A percentile compares a stretch with the other conserved stretches of the same genome.
Conservation (phyloP, 352 stramenopile species). For the Thalassiosira oceanica region DNA sequence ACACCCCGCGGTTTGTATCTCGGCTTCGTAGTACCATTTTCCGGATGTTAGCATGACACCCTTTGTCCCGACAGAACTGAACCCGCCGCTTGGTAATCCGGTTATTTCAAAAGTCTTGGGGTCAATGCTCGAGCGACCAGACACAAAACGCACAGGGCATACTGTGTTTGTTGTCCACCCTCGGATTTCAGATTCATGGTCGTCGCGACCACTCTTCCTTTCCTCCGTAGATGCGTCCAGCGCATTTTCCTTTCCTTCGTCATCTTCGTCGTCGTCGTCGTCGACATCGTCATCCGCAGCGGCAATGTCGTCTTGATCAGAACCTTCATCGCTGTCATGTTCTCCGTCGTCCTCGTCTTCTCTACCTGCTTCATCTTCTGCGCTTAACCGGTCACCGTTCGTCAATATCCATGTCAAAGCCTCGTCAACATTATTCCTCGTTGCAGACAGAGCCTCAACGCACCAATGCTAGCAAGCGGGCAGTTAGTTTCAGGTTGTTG, state of each 20-base stretch:
- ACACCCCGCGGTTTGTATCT: conserved; percentile 78
- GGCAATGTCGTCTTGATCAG: conserved; percentile 44
- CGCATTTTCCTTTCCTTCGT: conserved; percentile 27
- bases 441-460: conserved; percentile 71
- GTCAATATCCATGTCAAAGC: conserved; percentile 82
- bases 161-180: conserved; percentile 26
- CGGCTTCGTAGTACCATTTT: conserved; percentile 84
- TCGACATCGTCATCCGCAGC: conserved; percentile 52
- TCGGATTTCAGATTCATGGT: conserved; percentile 1
- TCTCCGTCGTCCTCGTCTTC: conserved; percentile 66
- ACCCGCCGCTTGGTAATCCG: conserved; percentile 73
- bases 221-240: conserved; percentile 18
- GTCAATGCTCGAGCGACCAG: conserved; percentile 72
- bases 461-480: conserved; percentile 81
- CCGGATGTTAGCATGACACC: conserved; percentile 71
- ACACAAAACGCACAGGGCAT: conserved; percentile 77
- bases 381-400: conserved; percentile 74
- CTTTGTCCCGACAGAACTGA: conserved; percentile 80
- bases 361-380: conserved; percentile 45
- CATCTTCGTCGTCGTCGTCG: conserved; percentile 57
- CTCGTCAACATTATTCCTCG: conserved; percentile 80
- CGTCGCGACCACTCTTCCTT: background rate
- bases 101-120: conserved; percentile 67
- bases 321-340: conserved; percentile 49
- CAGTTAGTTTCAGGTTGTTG: too few species aligned